phyloP scores from a whole-genome alignment of 306 rosid species.

The Cicer pinnatifidum region DNA sequence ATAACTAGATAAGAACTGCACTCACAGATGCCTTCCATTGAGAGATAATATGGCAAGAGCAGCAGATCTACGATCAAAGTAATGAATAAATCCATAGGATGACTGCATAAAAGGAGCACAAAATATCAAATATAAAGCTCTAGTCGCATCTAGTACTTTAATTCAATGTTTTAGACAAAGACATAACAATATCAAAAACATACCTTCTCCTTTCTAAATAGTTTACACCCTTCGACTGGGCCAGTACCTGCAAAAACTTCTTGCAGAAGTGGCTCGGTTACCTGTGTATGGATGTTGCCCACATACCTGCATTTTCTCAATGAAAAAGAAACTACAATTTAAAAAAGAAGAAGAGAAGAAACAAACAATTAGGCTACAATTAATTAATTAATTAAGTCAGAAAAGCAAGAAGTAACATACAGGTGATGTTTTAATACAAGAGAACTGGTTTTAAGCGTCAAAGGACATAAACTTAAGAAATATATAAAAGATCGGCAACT shows the following conservation, averaged over 20 bases:
- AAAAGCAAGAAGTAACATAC: slow-evolving; percentile 28
- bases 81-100: slow-evolving; percentile 94
- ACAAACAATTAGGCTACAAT: slow-evolving; percentile 49
- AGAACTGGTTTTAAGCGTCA: not conserved
- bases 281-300: slow-evolving; percentile 93
- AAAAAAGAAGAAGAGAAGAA: slow-evolving; percentile 51
- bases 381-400: slow-evolving; percentile 36
- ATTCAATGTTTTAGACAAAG: slow-evolving; percentile 22
- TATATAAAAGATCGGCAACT: slow-evolving; percentile 15
- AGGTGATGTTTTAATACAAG: slow-evolving; percentile 19
- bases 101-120: slow-evolving; percentile 66
- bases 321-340: slow-evolving; percentile 55
- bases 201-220: slow-evolving; percentile 95
- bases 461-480: slow-evolving; percentile 7
- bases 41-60: slow-evolving; percentile 91
- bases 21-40: slow-evolving; percentile 97
- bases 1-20: not conserved
- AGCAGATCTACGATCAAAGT: slow-evolving; percentile 95
- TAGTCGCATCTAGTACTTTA: slow-evolving; percentile 8
- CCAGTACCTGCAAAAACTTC: slow-evolving; percentile 95
- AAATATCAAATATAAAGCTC: slow-evolving; percentile 33
- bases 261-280: slow-evolving; percentile 96
- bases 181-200: slow-evolving; percentile 30
- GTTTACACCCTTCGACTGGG: slow-evolving; percentile 91
- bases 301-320: slow-evolving; percentile 84